Evolutionary conservation across 148 eudicot species (phyloP), one percentile per base, ranked within the genome.

Genomic region (Vaccinium vitisidaea): DNA sequence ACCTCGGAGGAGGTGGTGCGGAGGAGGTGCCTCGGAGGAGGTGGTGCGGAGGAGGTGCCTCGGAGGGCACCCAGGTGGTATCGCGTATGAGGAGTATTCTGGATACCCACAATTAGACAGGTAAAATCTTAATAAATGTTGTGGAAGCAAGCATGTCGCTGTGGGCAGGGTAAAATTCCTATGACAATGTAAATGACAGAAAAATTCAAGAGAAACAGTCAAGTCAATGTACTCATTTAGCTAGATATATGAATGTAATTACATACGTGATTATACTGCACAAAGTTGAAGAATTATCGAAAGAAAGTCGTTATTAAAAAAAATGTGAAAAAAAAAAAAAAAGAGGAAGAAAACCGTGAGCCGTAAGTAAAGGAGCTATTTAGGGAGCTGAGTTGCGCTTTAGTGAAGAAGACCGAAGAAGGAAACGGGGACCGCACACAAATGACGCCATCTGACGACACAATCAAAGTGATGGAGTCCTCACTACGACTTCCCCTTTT

Each of bases 401-500:
- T 19, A 21, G 25, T 6, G 10, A 21, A 19, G 19, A 16, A 61
- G 16, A 49, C 5, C 16, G 49, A 32, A 15, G 52, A 18, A 1
- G 13, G n/a, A 15, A 43, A 19, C 52, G 78, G 53, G 53, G 53
- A 48, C 53, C 52, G 8, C 78, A 43, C 78, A 18, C 78, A 75
- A 75, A 43, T 75, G 78, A 75, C 78, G 77, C 77, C 52, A 75
- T 75, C 23, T 75, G 4, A 19, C 77, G 78, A 75, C 78, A 75
- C 78, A 75, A 75, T 75, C 78, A 18, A 75, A 19, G 50, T 70
- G 85, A 36, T 36, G 3, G 39, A 36, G 3, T 85, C 6, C 82
- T 84, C 78, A 32, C 59, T 70, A 82, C 86, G 81, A 39, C 84
- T 89, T 43, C 27, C 18, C 6, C 55, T 52, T 76, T 53, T 85